phyloP scores from a whole-genome alignment of 2,329 filamentous ascomycete species.

The Cercospora janseana region DNA sequence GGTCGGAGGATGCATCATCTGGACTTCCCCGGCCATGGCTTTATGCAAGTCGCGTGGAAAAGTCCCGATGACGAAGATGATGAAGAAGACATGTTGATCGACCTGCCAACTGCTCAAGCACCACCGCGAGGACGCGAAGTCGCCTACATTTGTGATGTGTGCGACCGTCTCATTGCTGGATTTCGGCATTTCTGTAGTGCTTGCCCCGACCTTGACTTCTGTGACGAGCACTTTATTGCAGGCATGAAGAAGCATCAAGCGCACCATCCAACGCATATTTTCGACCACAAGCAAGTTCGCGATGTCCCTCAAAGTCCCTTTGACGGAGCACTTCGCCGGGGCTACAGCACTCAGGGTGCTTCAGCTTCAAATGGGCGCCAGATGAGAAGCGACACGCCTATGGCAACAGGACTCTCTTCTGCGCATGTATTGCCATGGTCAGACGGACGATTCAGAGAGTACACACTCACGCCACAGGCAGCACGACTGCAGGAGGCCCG shows the following conservation, averaged over 20 bases:
- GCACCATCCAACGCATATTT: background rate
- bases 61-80: background rate
- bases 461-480: too few species aligned
- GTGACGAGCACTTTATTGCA: slow-evolving; percentile 7
- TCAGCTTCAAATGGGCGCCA: background rate
- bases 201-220: slow-evolving; percentile 3
- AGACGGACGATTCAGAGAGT: too few species aligned
- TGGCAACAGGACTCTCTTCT: background rate
- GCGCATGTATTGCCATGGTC: too few species aligned
- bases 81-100: background rate
- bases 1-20: slow-evolving; percentile 5
- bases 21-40: background rate
- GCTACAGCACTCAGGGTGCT: too few species aligned
- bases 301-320: too few species aligned
- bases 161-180: background rate
- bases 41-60: background rate
- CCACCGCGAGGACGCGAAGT: background rate
- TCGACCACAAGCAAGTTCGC: background rate
- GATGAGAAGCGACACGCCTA: slow-evolving; percentile 1
- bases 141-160: slow-evolving; percentile 1
- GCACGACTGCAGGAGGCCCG: too few species aligned
- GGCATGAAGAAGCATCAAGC: slow-evolving; percentile 4
- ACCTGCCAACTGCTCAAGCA: background rate
- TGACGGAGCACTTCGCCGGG: too few species aligned
- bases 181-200: slow-evolving; percentile 1